These are phyloP conservation scores for Polychytrium aggregatum DNA, from an alignment of 192 early-diverging fungal species.

Conservation along the genomic window DNA sequence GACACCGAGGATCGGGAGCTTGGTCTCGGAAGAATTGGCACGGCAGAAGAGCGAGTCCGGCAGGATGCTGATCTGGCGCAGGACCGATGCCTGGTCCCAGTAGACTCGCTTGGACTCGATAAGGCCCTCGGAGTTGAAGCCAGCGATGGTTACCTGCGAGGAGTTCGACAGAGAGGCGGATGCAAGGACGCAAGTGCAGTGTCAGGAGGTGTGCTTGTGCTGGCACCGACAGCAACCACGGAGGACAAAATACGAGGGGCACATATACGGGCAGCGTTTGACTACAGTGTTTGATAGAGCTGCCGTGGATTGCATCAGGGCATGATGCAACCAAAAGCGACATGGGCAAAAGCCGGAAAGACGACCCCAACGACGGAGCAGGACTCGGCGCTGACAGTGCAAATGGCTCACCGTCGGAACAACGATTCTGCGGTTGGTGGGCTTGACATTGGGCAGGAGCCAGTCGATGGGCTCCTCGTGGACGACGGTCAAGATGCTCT, in stretches of 20 bases:
- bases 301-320: too few relatives aligned
- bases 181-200: background rate
- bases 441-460: constrained; percentile 36
- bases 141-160: constrained; percentile 9
- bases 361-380: too few relatives aligned
- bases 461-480: constrained; percentile 31
- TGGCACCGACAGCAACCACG: background rate
- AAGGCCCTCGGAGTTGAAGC: constrained; percentile 17
- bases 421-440: constrained; percentile 22
- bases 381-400: too few relatives aligned
- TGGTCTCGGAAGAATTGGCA: constrained; percentile 29
- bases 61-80: constrained; percentile 28
- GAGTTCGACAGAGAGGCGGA: background rate
- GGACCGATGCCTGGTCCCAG: constrained; percentile 45
- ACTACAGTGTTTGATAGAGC: too few relatives aligned
- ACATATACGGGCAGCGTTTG: too few relatives aligned
- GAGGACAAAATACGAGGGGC: background rate
- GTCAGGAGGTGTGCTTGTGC: too few relatives aligned
- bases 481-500: constrained; percentile 24
- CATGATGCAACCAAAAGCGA: too few relatives aligned
- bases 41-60: constrained; percentile 36
- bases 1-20: constrained; percentile 28
- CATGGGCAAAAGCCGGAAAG: too few relatives aligned
- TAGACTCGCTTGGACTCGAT: constrained; percentile 23
- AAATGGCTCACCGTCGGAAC: constrained; percentile 22